These are phyloP conservation scores for Coemansia sp. DNA, from an alignment of 192 early-diverging fungal genomes.

Conservation along the genomic window DNA sequence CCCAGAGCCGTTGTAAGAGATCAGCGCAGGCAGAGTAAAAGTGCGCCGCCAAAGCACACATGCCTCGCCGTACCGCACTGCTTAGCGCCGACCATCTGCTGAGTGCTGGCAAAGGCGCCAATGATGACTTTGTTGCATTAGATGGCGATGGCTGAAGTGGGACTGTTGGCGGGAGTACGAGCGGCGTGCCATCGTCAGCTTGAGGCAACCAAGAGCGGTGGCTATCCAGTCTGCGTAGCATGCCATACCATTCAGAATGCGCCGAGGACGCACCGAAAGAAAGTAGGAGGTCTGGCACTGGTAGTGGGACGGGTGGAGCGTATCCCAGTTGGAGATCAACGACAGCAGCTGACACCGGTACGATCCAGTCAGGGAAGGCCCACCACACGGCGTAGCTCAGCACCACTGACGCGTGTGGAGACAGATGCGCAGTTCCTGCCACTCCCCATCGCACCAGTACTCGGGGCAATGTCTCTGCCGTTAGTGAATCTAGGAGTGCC, in stretches of 20 bases:
- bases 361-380: slow-evolving; percentile 41
- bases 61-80: not conserved
- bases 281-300: not conserved
- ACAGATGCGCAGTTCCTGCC: slow-evolving; percentile 6
- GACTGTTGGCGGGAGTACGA: slow-evolving; percentile 13
- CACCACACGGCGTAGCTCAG: slow-evolving; percentile 35
- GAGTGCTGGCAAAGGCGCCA: not conserved
- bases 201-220: slow-evolving; percentile 32
- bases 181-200: slow-evolving; percentile 45
- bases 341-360: slow-evolving; percentile 27
- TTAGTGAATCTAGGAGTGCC: slow-evolving; percentile 22
- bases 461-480: slow-evolving; percentile 23
- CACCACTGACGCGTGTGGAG: slow-evolving; percentile 17
- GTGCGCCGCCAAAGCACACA: not conserved
- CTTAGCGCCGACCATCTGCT: not conserved
- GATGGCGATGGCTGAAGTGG: not conserved
- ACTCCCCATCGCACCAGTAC: slow-evolving; percentile 24
- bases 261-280: slow-evolving; percentile 8
- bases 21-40: not conserved
- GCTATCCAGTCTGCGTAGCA: slow-evolving; percentile 38
- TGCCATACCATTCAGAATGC: slow-evolving; percentile 47
- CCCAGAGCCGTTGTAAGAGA: slow-evolving; percentile 3
- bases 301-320: not conserved
- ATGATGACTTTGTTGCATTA: not conserved
- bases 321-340: slow-evolving; percentile 43